Evolutionary conservation across 1,139 yeast genomes (phyloP).

Genomic region (Candida smagusa): DNA sequence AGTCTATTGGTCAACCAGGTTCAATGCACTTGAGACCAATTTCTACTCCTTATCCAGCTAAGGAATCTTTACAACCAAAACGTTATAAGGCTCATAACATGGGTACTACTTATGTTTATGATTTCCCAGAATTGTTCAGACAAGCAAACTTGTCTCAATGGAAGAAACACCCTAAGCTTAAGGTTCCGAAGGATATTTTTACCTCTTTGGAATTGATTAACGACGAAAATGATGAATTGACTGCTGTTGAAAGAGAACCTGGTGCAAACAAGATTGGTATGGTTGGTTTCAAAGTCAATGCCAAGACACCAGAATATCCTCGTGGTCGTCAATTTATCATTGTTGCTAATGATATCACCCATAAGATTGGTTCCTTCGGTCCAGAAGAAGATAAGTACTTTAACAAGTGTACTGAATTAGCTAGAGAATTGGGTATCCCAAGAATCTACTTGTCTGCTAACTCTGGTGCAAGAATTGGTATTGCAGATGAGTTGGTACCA

Average conservation of each 20-base stretch:
- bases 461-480: conserved; percentile 98
- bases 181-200: conserved; percentile 77
- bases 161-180: conserved; percentile 61
- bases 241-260: conserved; percentile 91
- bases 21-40: conserved; percentile 96
- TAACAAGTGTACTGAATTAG: conserved; percentile 87
- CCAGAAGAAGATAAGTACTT: conserved; percentile 94
- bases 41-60: conserved; percentile 94
- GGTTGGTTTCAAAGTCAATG: conserved; percentile 92
- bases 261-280: conserved; percentile 95
- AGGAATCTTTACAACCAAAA: conserved; percentile 97
- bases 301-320: conserved; percentile 96
- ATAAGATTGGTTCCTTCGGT: conserved; percentile 97
- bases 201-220: conserved; percentile 77
- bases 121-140: conserved; percentile 97
- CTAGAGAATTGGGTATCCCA: conserved; percentile 88
- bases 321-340: conserved; percentile 90
- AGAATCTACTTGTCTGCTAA: conserved; percentile 94
- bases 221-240: conserved; percentile 72
- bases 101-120: conserved; percentile 98
- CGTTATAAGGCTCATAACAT: conserved; percentile 97
- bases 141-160: conserved; percentile 86
- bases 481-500: conserved; percentile 93
- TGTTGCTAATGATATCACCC: conserved; percentile 95
- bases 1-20: conserved; percentile 91